phyloP scores from a whole-genome alignment of 2,329 filamentous ascomycete species.

The Alternaria ethzedia region DNA sequence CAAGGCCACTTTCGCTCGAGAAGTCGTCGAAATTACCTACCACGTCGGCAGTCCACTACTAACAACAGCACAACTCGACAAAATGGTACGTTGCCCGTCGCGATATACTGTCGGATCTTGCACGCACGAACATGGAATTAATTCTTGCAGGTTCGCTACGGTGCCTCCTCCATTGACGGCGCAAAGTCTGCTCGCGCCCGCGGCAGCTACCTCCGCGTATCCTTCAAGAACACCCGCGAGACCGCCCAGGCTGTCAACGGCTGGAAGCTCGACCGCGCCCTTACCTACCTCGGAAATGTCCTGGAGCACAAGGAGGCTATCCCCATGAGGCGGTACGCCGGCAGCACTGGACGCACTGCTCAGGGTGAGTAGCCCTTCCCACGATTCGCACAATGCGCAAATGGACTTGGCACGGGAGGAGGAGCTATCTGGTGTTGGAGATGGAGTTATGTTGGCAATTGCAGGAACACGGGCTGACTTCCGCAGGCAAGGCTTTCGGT shows the following conservation, averaged over 20 bases:
- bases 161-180: conserved; percentile 46
- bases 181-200: conserved; percentile 86
- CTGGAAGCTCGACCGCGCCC: conserved; percentile 95
- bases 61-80: conserved; percentile 49
- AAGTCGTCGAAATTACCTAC: conserved; percentile 7
- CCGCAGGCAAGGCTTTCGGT: conserved; percentile 95
- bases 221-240: conserved; percentile 99
- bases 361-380: conserved; percentile 77
- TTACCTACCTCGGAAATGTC: conserved; percentile 98
- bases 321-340: conserved; percentile 96
- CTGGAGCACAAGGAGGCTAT: conserved; percentile 96
- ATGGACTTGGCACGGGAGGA: conserved; percentile 1
- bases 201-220: conserved; percentile 98
- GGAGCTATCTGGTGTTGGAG: background rate
- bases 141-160: conserved; percentile 48
- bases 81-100: conserved; percentile 49
- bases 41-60: conserved; percentile 36
- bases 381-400: conserved; percentile 1
- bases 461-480: conserved; percentile 26
- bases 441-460: conserved; percentile 2
- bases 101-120: conserved; percentile 3
- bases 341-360: conserved; percentile 91
- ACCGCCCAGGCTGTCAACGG: conserved; percentile 99
- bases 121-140: conserved; percentile 29
- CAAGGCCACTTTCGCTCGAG: background rate